Evolutionary conservation across 164 flowering plant genomes (phyloP), one percentile per base, ranked within the genome.

Genomic region (Berberis vulgaris): DNA sequence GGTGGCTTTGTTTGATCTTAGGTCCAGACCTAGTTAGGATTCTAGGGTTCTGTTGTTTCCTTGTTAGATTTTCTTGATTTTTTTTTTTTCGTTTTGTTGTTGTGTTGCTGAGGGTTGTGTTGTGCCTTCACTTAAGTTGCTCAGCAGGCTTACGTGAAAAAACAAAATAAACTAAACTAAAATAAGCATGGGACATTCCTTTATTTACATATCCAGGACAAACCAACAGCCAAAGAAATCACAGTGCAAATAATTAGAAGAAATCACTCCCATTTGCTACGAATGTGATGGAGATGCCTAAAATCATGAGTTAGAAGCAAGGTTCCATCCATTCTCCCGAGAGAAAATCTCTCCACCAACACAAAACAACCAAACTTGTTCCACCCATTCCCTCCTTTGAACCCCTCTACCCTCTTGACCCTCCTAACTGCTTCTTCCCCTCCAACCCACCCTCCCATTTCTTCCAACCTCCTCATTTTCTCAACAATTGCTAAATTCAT

Each of bases 261-360:
- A 56, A 40, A 4, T 56, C 59, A 56, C 41, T 56, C 59, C 59
- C 59, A 56, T 56, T 56, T 56, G 59, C 59, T 5, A 4, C 39
- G 59, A 41, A 56, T 56, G 2, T 56, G 59, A 56, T 56, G 59
- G 43, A 5, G 13, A 26, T 56, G 59, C 59, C 59, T 56, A 41
- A 56, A 56, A 56, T 56, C 59, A 56, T 26, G 39, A 3, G 59
- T 56, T 56, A 56, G 43, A 9, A 56, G 13, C 59, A 56, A 56
- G 43, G 3, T 56, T 9, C 59, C 59, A 38, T 56, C 59, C 41
- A 56, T 5, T 38, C 59, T 56, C 6, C 59, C 39, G 4, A 56
- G 2, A 4, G 41, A 8, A 56, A 38, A 38, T 41, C 43, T 56
- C 10, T 56, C 59, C 59, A 56, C 59, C 59, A 56, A 56, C 5